Conservation (phyloP, 2,329 filamentous ascomycete species). For the Cordyceps pruinosa region DNA sequence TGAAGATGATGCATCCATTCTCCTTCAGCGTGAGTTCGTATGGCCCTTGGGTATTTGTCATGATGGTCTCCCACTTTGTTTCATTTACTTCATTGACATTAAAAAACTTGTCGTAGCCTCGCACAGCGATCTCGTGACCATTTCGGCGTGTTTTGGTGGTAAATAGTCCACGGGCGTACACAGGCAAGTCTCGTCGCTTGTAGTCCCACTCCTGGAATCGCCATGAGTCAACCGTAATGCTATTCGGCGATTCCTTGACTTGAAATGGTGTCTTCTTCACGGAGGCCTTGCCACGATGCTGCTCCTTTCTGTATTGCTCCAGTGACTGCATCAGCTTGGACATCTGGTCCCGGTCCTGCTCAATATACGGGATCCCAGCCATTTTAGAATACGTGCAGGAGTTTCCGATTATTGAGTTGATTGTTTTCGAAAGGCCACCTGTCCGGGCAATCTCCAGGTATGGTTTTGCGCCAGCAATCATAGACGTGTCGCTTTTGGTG, state of each 20-base stretch:
- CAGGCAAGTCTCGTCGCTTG: constrained; percentile 78
- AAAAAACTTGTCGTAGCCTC: constrained; percentile 99
- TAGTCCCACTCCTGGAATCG: constrained; percentile 93
- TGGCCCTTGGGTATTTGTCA: constrained; percentile 68
- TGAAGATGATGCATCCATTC: constrained; percentile 99
- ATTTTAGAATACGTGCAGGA: not conserved
- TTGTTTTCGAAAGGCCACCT: not conserved
- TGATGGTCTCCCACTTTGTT: constrained; percentile 78
- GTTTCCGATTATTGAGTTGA: not conserved
- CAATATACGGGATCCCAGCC: constrained; percentile 47
- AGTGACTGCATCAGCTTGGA: constrained; percentile 58
- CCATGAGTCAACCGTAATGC: constrained; percentile 79
- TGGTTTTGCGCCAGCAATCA: not conserved
- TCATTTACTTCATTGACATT: constrained; percentile 76
- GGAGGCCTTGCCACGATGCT: constrained; percentile 55
- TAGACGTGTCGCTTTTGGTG: not conserved
- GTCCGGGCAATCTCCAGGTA: not conserved
- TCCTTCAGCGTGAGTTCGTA: constrained; percentile 97
- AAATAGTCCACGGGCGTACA: constrained; percentile 89
- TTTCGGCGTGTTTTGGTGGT: constrained; percentile 64
- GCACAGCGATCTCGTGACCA: constrained; percentile 68
- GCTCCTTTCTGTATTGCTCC: constrained; percentile 48
- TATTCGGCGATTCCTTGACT: constrained; percentile 54
- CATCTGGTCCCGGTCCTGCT: constrained; percentile 65
- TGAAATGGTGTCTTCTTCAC: constrained; percentile 76